Evolutionary conservation across 805 yeast species (phyloP), one percentile per base, ranked within the genome.

Genomic region (Metschnikowia arizonensis): DNA sequence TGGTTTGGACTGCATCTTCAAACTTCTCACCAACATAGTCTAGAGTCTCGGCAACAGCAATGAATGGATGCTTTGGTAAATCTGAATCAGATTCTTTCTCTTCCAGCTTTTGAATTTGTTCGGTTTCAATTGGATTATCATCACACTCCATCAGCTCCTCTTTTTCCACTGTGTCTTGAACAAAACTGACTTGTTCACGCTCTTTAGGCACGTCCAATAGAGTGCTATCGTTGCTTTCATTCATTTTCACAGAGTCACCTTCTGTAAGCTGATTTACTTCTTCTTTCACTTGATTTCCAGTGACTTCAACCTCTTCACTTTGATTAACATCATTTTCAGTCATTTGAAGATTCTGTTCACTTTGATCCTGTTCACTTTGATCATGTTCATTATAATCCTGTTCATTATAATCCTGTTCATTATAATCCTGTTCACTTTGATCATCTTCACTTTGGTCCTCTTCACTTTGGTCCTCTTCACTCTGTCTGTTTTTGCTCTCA

Each of bases 1-100:
- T 8, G 24, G 6, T 17, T 18, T 28, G 40, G 8, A 28, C 25
- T n/a, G 25, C 33, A n/a, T 37, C 33, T 5, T 14, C 25, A 12
- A 26, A n/a, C 24, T 26, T 37, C 11, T 26, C 33, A 9, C 11
- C 26, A 17, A 28, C 33, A 37, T 26, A 37, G 15, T 37, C 40
- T 19, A 37, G 17, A 21, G 33, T 15, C 19, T 37, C 40, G 2
- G 40, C 32, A 37, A 8, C 24, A 28, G 40, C 40, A n/a, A 37
- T 25, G n/a, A 37, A 28, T 14, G 33, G 40, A 2, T 37, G 33
- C 33, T 19, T 37, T 7, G 25, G 32, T 3, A n/a, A 11, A 3
- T 37, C 33, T 3, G 21, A 25, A 11, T 36, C 40, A 11, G 10
- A 7, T 9, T 19, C 18, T n/a, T 25, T 17, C 10, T 9, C 30